Conservation (phyloP, 2,329 filamentous ascomycete genomes). For the Neonectria coccinea region DNA sequence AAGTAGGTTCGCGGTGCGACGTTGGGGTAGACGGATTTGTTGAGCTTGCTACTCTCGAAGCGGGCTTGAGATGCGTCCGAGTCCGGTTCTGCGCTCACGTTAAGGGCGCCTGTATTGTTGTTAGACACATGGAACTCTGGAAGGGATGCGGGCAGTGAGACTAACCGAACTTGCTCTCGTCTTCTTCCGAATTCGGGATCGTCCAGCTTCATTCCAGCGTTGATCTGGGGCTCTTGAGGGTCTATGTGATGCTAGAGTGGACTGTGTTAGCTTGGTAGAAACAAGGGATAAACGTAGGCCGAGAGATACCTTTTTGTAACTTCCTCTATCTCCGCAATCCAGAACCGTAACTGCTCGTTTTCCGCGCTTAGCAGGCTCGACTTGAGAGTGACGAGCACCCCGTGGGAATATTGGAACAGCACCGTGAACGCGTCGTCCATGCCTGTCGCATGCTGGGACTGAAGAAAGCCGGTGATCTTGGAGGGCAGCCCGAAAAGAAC, state of each 20-base stretch:
- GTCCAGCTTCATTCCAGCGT: constrained; percentile 9
- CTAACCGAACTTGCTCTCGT: constrained; percentile 1
- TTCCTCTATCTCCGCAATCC: constrained; percentile 6
- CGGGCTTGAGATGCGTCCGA: not conserved
- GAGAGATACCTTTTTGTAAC: not conserved
- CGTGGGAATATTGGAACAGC: not conserved
- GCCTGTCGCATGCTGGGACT: not conserved
- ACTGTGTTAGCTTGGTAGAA: not conserved
- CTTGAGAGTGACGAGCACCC: not conserved
- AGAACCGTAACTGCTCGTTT: constrained; percentile 2
- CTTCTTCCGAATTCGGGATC: constrained; percentile 6
- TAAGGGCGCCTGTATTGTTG: not conserved
- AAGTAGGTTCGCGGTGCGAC: not conserved
- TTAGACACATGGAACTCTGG: not conserved
- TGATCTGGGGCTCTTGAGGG: constrained; percentile 14
- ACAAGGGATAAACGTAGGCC: no score
- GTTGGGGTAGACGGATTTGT: constrained; percentile 1
- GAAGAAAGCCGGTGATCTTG: not conserved
- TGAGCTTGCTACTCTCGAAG: constrained; percentile 1
- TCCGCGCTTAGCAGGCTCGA: constrained; percentile 4
- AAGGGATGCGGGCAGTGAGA: not conserved
- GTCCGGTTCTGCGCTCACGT: not conserved
- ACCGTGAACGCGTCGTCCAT: constrained; percentile 5
- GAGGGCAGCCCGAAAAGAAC: constrained; percentile 9
- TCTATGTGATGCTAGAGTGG: not conserved